phyloP scores from a whole-genome alignment of 208 protist genomes.

The Entamoeba dispar region DNA sequence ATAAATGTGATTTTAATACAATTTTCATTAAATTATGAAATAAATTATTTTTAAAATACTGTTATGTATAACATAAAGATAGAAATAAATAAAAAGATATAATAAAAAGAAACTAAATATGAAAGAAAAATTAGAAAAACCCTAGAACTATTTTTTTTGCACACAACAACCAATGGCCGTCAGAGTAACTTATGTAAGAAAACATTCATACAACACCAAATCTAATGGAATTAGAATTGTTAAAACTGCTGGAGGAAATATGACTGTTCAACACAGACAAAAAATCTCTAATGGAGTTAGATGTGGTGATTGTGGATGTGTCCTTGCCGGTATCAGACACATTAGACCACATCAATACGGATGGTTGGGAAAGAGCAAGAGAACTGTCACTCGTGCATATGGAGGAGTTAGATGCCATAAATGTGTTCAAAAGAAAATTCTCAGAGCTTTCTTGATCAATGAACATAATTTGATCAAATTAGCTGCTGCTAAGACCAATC shows the following conservation, averaged over 20 bases:
- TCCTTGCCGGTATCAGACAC: not conserved
- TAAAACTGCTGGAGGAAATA: conserved; percentile 8
- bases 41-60: too few relatives aligned
- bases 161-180: not conserved
- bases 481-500: not conserved
- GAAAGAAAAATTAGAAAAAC: too few relatives aligned
- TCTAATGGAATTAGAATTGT: not conserved
- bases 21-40: too few relatives aligned
- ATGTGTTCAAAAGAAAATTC: not conserved
- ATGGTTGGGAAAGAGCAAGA: not conserved
- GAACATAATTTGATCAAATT: not conserved
- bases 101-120: too few relatives aligned
- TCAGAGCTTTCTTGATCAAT: conserved; percentile 6
- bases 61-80: too few relatives aligned
- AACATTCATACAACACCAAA: not conserved
- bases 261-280: not conserved
- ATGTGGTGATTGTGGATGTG: not conserved
- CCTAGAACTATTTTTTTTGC: too few relatives aligned
- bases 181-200: not conserved
- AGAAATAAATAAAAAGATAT: too few relatives aligned
- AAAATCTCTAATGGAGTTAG: not conserved
- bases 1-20: too few relatives aligned
- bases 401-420: not conserved
- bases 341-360: not conserved
- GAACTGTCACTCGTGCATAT: conserved; percentile 9